Evolutionary conservation across 768 basidiomycete genomes (phyloP).

Genomic region (Russula foetens): DNA sequence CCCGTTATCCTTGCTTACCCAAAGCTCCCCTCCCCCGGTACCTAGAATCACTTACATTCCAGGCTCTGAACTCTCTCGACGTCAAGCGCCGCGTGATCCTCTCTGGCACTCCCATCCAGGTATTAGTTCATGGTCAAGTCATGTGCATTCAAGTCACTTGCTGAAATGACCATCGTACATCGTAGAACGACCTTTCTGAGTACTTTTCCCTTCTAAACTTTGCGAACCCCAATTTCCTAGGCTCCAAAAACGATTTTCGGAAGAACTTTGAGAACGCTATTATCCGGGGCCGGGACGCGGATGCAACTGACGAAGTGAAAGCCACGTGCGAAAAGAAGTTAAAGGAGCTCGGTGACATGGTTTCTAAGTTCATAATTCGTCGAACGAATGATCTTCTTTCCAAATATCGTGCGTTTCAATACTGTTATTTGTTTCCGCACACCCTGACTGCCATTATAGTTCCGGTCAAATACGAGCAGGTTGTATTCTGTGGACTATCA

Average conservation of each 20-base stretch:
- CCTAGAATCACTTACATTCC: slow-evolving; percentile 80
- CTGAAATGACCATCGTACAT: background rate
- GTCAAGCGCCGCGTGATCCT: slow-evolving; percentile 89
- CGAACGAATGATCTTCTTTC: slow-evolving; percentile 90
- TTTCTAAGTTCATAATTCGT: slow-evolving; percentile 91
- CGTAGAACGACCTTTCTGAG: slow-evolving; percentile 85
- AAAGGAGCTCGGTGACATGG: slow-evolving; percentile 80
- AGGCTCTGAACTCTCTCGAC: slow-evolving; percentile 71
- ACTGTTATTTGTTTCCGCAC: background rate
- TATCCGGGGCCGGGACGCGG: slow-evolving; percentile 82
- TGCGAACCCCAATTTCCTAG: slow-evolving; percentile 86
- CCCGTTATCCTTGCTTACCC: background rate
- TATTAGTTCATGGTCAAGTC: slow-evolving; percentile 21
- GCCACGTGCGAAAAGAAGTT: slow-evolving; percentile 83
- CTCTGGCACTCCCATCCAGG: slow-evolving; percentile 91
- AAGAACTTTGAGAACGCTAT: slow-evolving; percentile 94
- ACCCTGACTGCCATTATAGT: slow-evolving; percentile 40
- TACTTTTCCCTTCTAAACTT: slow-evolving; percentile 92
- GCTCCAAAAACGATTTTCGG: slow-evolving; percentile 82
- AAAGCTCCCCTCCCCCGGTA: background rate
- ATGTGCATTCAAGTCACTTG: background rate
- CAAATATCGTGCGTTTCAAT: slow-evolving; percentile 69
- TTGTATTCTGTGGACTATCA: slow-evolving; percentile 87
- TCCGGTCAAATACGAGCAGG: slow-evolving; percentile 98
- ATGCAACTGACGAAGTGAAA: slow-evolving; percentile 71